Evolutionary conservation across 169 alveolate species (phyloP).

Genomic region (Cryptosporidium baileyi): DNA sequence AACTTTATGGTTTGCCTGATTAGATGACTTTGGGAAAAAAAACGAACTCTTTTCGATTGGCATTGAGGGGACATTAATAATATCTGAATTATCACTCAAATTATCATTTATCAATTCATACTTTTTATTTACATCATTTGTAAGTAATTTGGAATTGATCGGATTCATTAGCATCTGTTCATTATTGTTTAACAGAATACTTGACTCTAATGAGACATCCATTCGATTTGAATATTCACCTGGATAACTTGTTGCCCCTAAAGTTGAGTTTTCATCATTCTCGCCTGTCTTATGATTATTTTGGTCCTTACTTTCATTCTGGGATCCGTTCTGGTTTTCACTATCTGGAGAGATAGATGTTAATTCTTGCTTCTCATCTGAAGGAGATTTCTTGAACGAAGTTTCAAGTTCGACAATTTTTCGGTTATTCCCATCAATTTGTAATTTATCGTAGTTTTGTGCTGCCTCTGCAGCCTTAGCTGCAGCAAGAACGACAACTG

Average conservation of each 20-base stretch:
- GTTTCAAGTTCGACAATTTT: not conserved
- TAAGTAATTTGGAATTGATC: not conserved
- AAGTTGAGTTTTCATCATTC: not conserved
- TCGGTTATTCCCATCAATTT: not conserved
- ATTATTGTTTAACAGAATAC: not conserved
- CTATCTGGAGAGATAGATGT: not conserved
- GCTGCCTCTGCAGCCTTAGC: slow-evolving; percentile 70
- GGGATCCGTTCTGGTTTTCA: too few relatives aligned
- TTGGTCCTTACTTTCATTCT: not conserved
- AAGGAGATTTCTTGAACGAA: not conserved
- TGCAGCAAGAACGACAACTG: slow-evolving; percentile 60
- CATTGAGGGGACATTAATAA: not conserved
- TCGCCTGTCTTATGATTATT: not conserved
- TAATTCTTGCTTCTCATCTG: not conserved
- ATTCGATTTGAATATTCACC: slow-evolving; percentile 7
- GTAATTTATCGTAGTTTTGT: not conserved
- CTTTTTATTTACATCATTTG: not conserved
- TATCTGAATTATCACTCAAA: not conserved
- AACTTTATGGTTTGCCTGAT: not conserved
- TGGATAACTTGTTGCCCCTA: slow-evolving; percentile 32
- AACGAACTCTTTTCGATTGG: too few relatives aligned
- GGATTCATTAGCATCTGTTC: not conserved
- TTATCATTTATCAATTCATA: not conserved
- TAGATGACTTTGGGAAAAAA: not conserved
- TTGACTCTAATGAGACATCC: not conserved